Base-by-base conservation (phyloP, 2,329 filamentous ascomycete genomes). In the Rugonectria rugulosa region DNA sequence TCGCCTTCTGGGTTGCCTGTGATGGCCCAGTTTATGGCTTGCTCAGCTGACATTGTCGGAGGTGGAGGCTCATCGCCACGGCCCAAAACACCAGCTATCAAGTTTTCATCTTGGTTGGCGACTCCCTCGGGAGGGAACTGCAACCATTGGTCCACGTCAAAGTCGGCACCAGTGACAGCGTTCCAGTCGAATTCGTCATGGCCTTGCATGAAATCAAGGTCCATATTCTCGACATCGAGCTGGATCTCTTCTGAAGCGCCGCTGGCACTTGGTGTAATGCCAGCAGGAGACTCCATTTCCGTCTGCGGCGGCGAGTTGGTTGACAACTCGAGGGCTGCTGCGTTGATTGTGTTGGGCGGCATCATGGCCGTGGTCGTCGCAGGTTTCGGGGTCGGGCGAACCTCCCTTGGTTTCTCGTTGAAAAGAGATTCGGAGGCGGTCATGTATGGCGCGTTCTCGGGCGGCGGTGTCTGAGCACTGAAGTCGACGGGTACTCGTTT, bases 101-200 rank as follows among this genome's bases (percentile, higher is more conserved):
- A 63, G 20, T 69, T 69, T 21, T 75, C 75, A n/a, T 74, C 75
- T 7, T 68, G 64, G 29, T 70, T 72, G 55, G 73, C 76, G 10
- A 75, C 74, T 6, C 77, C 79, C 44, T 84, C 82, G 2, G 77
- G 75, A 6, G 81, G 82, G 58, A 84, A 86, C 56, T 85, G 80
- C 19, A 86, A 73, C 80, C 81, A 86, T 62, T 85, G 81, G 53
- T 84, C 81, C 48, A 85, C 81, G 51, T 86, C 82, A 55, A 85
- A 79, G 57, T 83, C 81, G 8, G 80, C 78, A 6, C 77, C 80
- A 14, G 79, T 73, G 4, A 82, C 72, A 17, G 78, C 77, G 59
- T 81, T 80, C 81, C 81, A 84, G 60, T 84, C 81, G 52, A 84
- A 81, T 46, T 79, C 79, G 40, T 79, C 78, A 44, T 78, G 75